Base-by-base conservation (phyloP, 345 rosid species). In the Alliaria petiolata region DNA sequence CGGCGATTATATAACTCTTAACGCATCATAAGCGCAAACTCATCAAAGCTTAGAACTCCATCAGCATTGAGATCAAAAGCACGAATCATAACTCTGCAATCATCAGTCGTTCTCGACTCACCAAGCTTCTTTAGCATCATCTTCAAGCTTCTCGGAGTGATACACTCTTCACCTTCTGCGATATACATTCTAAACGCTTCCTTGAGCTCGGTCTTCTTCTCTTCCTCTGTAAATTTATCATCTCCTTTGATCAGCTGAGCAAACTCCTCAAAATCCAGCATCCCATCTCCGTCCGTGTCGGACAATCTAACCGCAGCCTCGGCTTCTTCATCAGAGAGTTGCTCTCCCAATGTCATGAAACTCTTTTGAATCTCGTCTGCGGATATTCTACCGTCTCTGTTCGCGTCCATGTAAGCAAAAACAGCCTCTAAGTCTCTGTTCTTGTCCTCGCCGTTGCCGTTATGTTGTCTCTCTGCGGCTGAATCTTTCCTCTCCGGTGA, bases 1-100 rank as follows among this genome's bases (percentile, higher is more conserved):
- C 12, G 42, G 25, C 25, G 25, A 22, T 3, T 4, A n/a, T 43
- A n/a, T 2, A 44, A 30, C 39, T 14, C 14, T 44, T 51, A 84
- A 34, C 58, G 71, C 96, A 90, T 87, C 96, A 87, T 90, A 61
- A 80, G 54, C 1, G 83, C 63, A 76, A 90, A 90, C 81, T 90
- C 96, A 56, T 83, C 81, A 69, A 87, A 90, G 84, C 76, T 79
- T 35, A 87, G 83, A 25, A 86, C 87, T 3, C 91, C 96, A 61
- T 87, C 91, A 4, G 86, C 88, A 31, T 90, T 79, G 7, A 87
- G 85, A 78, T 90, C 93, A 67, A 85, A 87, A 43, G 79, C 75
- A 16, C 72, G 40, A 57, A 90, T 87, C 89, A 90, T 90, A 36
- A 80, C 78, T 78, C 50, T 74, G 50, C 93, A 87, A 36, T 87